Evolutionary conservation across 768 basidiomycete species (phyloP).

Genomic region (Aureoboletus auriporus): DNA sequence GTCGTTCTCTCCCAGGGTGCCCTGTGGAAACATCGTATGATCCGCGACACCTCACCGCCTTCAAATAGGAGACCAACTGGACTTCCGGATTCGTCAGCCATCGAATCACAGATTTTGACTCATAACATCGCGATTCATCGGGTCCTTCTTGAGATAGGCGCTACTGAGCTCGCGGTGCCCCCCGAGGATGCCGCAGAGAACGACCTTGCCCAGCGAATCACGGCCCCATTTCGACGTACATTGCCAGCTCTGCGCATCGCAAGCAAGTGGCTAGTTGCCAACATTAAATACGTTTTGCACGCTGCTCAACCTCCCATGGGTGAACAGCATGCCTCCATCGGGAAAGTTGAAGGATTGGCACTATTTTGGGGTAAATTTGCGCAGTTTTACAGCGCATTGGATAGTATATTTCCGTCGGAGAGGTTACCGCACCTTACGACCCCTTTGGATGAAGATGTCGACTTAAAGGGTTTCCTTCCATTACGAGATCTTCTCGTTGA

Average conservation of each 20-base stretch:
- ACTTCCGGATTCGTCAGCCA: conserved; percentile 28
- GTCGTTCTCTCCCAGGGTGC: conserved; percentile 75
- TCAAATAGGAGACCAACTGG: conserved; percentile 23
- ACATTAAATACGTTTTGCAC: conserved; percentile 62
- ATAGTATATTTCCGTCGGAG: conserved; percentile 61
- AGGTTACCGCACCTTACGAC: conserved; percentile 53
- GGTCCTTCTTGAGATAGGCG: conserved; percentile 62
- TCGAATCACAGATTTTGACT: conserved; percentile 62
- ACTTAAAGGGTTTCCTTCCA: conserved; percentile 85
- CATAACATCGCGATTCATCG: conserved; percentile 67
- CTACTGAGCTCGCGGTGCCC: conserved; percentile 53
- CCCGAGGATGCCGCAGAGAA: conserved; percentile 50
- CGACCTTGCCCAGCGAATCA: conserved; percentile 77
- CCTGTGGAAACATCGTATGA: conserved; percentile 80
- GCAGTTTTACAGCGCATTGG: conserved; percentile 59
- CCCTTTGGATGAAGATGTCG: conserved; percentile 86
- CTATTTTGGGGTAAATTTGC: conserved; percentile 74
- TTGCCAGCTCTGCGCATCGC: conserved; percentile 84
- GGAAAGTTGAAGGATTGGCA: conserved; percentile 30
- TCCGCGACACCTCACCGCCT: conserved; percentile 43
- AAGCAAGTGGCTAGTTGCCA: conserved; percentile 83
- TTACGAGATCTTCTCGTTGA: conserved; percentile 57
- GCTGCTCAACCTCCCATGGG: conserved; percentile 33
- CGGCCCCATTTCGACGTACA: conserved; percentile 79
- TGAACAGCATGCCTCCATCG: conserved; percentile 4